Evolutionary conservation across 305 asterid species (phyloP).

Genomic region (Solanum aculeatissimum): DNA sequence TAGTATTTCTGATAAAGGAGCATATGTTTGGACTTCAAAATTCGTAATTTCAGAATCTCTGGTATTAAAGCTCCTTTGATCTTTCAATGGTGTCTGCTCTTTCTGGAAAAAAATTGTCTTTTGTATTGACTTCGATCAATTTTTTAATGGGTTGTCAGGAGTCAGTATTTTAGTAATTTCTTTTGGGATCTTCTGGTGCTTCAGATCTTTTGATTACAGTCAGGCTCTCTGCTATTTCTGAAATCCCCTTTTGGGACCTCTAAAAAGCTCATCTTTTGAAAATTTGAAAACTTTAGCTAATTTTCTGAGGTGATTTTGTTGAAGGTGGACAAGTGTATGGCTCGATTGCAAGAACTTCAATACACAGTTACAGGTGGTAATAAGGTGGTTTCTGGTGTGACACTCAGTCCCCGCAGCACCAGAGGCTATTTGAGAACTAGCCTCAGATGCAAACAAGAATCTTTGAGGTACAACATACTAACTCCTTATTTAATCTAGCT

Average conservation of each 20-base stretch:
- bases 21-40: not conserved
- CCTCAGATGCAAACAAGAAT: constrained; percentile 60
- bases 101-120: not conserved
- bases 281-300: not conserved
- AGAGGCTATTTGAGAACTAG: constrained; percentile 39
- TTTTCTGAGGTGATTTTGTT: not conserved
- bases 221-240: not conserved
- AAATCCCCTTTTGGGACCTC: not conserved
- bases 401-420: constrained; percentile 55
- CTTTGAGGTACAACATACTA: constrained; percentile 32
- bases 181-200: not conserved
- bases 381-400: constrained; percentile 39
- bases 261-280: not conserved
- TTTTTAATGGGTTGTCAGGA: not conserved
- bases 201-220: not conserved
- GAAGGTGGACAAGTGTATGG: constrained; percentile 88
- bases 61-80: not conserved
- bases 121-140: not conserved
- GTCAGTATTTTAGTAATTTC: not conserved
- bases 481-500: not conserved
- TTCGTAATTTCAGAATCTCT: not conserved
- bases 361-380: constrained; percentile 51
- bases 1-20: not conserved
- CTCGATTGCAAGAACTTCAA: constrained; percentile 83
- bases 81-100: not conserved